Evolutionary conservation across 2,329 filamentous ascomycete genomes (phyloP), one percentile per base, ranked within the genome.

Genomic region (Ophiostoma tasmaniense): DNA sequence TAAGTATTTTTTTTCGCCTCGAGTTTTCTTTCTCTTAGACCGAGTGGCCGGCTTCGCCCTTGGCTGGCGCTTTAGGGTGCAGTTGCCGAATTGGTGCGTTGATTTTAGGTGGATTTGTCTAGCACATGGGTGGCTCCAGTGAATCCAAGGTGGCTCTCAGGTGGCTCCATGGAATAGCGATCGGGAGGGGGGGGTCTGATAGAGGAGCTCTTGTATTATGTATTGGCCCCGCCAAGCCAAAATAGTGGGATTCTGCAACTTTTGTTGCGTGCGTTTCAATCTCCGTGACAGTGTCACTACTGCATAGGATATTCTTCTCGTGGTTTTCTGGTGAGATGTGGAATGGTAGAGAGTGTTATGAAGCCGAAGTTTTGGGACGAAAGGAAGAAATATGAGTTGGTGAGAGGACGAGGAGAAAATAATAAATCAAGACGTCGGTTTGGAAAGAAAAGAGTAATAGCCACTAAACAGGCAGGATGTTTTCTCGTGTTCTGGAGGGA

Each of bases 11-110:
- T 72, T 52, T 59, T 55, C 50, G 42, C 68, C 33, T 67, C 37
- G 30, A 66, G 13, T 64, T 52, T 65, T 39, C 62, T 25, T 22
- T 25, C 17, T 50, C 39, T 35, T 67, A 45, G 52, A 67, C 66
- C 68, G 67, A 62, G 59, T 64, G 71, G 70, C 70, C 71, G 71
- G 66, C 70, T 70, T 72, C 71, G 71, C 70, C 66, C 69, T 69
- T 69, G 66, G 67, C 42, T 66, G 42, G 50, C 42, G 67, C 45
- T 66, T 65, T 65, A 65, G 64, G 64, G 64, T 25, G 62, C 35
- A 62, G 62, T 70, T 72, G 62, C 71, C 68, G 68, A 69, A 30
- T 45, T 71, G 66, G 71, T 73, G 71, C 71, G 71, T 65, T 67
- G 39, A 66, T 71, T 72, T 64, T 37, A 64, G 61, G 61, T 64